Conservation (phyloP, 2,329 filamentous ascomycete species). For the Trichophaea hybrida region DNA sequence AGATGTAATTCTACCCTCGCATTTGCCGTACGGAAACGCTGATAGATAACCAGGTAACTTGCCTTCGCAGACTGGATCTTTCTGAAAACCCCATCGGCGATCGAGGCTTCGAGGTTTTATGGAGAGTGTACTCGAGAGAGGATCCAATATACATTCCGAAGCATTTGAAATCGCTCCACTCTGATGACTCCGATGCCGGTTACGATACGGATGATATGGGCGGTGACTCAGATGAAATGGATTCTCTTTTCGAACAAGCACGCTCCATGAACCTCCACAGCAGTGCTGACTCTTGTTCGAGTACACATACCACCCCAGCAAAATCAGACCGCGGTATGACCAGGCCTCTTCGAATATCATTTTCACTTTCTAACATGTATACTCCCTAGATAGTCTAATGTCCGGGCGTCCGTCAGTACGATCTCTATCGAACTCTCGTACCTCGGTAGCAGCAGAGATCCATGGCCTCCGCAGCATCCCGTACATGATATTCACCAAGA, state of each 20-base stretch:
- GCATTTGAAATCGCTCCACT: background rate
- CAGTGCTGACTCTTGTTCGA: background rate
- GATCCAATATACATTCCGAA: constrained; percentile 13
- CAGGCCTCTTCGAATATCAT: background rate
- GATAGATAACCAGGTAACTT: constrained; percentile 15
- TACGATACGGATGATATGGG: constrained; percentile 10
- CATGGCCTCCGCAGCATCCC: constrained; percentile 19
- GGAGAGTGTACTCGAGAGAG: constrained; percentile 17
- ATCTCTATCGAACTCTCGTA: too few relatives aligned
- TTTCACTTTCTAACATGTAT: background rate
- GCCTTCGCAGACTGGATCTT: constrained; percentile 18
- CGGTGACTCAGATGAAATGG: constrained; percentile 10
- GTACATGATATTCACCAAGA: constrained; percentile 19
- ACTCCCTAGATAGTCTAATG: background rate
- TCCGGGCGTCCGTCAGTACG: background rate
- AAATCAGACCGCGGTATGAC: background rate
- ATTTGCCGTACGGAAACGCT: background rate
- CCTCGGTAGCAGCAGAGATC: constrained; percentile 9
- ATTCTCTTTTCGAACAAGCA: background rate
- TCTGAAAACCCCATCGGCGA: constrained; percentile 22
- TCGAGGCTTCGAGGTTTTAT: constrained; percentile 18
- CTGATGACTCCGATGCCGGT: constrained; percentile 17
- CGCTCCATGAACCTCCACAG: background rate
- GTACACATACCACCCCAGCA: background rate
- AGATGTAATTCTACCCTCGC: constrained; percentile 12